A percentile compares a stretch with the other conserved stretches of the same genome.
Evolutionary conservation across 2,329 filamentous ascomycete genomes (phyloP).

Genomic region (Aspergillus puulaauensis): DNA sequence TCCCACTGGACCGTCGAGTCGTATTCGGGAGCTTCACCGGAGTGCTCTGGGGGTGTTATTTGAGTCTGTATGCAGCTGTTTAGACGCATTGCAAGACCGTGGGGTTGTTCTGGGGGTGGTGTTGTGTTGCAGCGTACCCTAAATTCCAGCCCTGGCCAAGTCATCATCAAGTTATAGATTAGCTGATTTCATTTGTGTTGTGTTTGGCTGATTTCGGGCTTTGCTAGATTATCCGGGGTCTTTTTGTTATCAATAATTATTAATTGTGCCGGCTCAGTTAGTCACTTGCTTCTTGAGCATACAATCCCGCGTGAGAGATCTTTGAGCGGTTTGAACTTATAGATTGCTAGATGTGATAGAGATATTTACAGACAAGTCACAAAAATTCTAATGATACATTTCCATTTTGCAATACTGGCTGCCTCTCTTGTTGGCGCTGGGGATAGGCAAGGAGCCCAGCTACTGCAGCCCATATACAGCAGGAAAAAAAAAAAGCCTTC

Average conservation of each 20-base stretch:
- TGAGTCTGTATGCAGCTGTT: constrained; percentile 58
- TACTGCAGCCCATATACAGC: not conserved
- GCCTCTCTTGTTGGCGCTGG: not conserved
- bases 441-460: not conserved
- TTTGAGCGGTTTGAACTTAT: not conserved
- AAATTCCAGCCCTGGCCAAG: too few species aligned
- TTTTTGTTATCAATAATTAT: too few species aligned
- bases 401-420: not conserved
- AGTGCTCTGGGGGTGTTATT: constrained; percentile 71
- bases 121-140: too few species aligned
- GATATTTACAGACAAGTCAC: not conserved
- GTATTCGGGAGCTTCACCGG: constrained; percentile 71
- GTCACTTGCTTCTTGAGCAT: too few species aligned
- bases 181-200: too few species aligned
- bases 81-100: not conserved
- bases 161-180: too few species aligned
- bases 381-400: constrained; percentile 3
- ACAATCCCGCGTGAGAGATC: too few species aligned
- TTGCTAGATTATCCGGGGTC: too few species aligned
- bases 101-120: not conserved
- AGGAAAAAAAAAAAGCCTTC: not conserved
- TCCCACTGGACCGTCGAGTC: constrained; percentile 69
- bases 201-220: too few species aligned
- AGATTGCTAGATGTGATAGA: not conserved
- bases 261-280: too few species aligned